Base-by-base conservation (phyloP, 768 basidiomycete species). In the Leccinum aurantiacum region DNA sequence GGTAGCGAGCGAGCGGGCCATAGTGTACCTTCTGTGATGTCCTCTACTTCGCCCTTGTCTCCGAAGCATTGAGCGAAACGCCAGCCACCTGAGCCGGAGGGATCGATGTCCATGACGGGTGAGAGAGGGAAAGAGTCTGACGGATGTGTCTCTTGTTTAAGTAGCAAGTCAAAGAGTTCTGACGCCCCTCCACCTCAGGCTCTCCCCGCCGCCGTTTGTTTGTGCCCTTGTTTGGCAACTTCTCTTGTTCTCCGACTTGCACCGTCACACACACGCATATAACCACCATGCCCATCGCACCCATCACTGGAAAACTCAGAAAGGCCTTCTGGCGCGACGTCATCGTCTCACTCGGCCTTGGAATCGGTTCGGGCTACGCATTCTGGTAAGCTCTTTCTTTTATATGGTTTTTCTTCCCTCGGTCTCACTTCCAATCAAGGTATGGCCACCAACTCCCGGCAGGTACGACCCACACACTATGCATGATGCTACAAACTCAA, bases 61-160 rank as follows among this genome's bases (percentile, higher is more conserved):
- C 97, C 97, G 73, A 99, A 99, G 79, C 97, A 99, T 73, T 99
- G 97, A 56, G 97, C 96, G 79, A 99, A 99, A 69, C 96, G 89
- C 97, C 97, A 99, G 69, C 89, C 90, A 69, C 90, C 89, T 72
- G 89, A 90, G 69, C 87, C 84, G 57, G 84, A 83, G 76, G 90
- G 86, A 78, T 93, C 91, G 76, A 87, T 85, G 75, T 93, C 91
- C 92, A 93, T 90, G 71, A 8, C 31, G 8, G 24, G 51, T 50
- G 60, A 74, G 61, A 74, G 74, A 72, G 31, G 17, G 47, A 63
- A 33, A 24, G 33, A 22, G 58, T 60, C 59, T 53, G 33, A 31
- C 31, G 29, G 57, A 27, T 56, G 49, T 51, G 64, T 58, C 38
- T 44, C 53, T 33, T 27, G 57, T 69, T 55, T 48, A 56, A 11